Percentiles rank a stretch among this genome's conserved stretches.
These are phyloP conservation scores for Coelastrella sp. DNA, from an alignment of 139 green algal species.

Conservation along the genomic window DNA sequence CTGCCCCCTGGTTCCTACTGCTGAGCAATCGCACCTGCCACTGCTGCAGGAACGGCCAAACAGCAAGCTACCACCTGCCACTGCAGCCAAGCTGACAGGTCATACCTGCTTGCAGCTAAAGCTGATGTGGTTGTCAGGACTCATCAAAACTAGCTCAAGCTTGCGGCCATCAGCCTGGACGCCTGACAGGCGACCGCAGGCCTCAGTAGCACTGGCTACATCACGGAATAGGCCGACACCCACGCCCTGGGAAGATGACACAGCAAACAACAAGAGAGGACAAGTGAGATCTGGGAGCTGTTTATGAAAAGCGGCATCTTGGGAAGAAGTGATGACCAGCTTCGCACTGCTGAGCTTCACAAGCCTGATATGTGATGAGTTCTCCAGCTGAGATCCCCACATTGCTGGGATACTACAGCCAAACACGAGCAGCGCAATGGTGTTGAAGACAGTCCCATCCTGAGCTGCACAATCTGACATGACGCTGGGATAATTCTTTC, in stretches of 20 bases:
- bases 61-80: neutral
- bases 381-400: too few species aligned
- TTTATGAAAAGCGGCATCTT: neutral
- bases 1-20: too few species aligned
- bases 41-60: neutral
- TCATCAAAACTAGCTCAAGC: slow-evolving; percentile 50
- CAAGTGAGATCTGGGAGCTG: neutral
- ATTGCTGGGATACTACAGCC: too few species aligned
- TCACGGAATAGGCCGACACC: slow-evolving; percentile 41
- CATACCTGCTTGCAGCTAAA: slow-evolving; percentile 42
- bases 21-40: neutral
- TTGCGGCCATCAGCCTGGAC: slow-evolving; percentile 40
- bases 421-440: too few species aligned
- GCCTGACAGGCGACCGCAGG: slow-evolving; percentile 15
- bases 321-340: neutral
- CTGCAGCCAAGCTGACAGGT: neutral
- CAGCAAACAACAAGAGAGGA: neutral
- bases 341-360: too few species aligned
- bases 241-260: slow-evolving; percentile 36
- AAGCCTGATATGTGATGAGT: too few species aligned
- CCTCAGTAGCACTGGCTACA: neutral
- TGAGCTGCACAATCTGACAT: too few species aligned
- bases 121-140: slow-evolving; percentile 48
- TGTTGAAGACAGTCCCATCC: too few species aligned
- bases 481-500: too few species aligned